phyloP scores from a whole-genome alignment of 1,139 yeast species.

The Candida mesenterica region DNA sequence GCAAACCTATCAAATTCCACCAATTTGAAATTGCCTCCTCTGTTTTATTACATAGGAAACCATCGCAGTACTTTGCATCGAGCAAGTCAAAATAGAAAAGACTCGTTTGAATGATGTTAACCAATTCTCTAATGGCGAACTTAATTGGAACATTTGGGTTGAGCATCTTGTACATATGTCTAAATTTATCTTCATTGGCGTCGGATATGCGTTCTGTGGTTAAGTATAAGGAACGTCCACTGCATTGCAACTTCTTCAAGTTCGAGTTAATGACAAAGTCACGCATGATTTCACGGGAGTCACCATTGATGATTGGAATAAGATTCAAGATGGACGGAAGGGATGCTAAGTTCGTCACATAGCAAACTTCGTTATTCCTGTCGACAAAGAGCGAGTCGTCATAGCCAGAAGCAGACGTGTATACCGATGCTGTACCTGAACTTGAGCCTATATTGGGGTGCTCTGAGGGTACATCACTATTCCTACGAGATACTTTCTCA shows the following conservation, averaged over 20 bases:
- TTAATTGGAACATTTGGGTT: conserved; percentile 48
- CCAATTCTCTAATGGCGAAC: conserved; percentile 74
- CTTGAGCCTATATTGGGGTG: too few species aligned
- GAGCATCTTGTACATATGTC: conserved; percentile 64
- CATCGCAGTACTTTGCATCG: conserved; percentile 74
- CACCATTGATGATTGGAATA: conserved; percentile 68
- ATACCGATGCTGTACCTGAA: too few species aligned
- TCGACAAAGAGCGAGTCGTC: conserved; percentile 2
- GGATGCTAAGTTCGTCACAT: conserved; percentile 77
- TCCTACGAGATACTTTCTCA: conserved; percentile 12
- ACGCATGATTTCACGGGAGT: conserved; percentile 50
- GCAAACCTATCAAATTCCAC: conserved; percentile 79
- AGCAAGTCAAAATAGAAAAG: conserved; percentile 75
- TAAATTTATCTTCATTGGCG: conserved; percentile 79
- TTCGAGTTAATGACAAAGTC: conserved; percentile 72
- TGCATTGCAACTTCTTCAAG: conserved; percentile 73
- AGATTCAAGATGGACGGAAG: conserved; percentile 75
- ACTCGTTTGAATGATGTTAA: conserved; percentile 70
- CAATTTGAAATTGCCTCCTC: conserved; percentile 69
- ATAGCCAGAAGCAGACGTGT: too few species aligned
- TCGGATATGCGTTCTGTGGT: conserved; percentile 63
- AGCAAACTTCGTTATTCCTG: conserved; percentile 43
- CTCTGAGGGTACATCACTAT: conserved; percentile 5
- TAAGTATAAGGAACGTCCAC: conserved; percentile 78
- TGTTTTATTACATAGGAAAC: conserved; percentile 75